Evolutionary conservation across 1,284 basidiomycete genomes (phyloP), one percentile per base, ranked within the genome.

Genomic region (Limonomyces culmigenus): DNA sequence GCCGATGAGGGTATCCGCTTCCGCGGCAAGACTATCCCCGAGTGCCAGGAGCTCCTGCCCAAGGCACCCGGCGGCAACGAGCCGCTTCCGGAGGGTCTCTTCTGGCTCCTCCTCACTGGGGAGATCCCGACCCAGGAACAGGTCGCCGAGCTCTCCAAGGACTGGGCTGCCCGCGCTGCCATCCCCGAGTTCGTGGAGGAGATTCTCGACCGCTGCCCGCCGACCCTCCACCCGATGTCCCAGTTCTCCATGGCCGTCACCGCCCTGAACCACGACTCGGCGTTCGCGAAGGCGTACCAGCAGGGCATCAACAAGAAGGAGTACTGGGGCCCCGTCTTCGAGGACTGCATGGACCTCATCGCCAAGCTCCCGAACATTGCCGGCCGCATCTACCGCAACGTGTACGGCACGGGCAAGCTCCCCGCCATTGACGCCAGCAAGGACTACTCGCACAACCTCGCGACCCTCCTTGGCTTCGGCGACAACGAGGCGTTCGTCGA

Each of bases 291-390:
- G 59, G 89, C 88, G 10, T 97, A 97, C 65, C 76, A 81, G 43
- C 67, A 85, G 49, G 93, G 93, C 47, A 72, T 93, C 50, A 76
- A 78, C 55, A 98, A 98, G 71, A 81, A 79, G 58, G 92, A 97
- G 40, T 97, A 97, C 71, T 98, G 93, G 93, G 76, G 81, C 48
- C 80, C 88, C 41, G 83, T 80, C 38, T 93, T 92, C 45, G 93
- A 98, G 55, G 93, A 98, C 63, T 76, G 83, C 38, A 92, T 97
- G 84, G 91, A 96, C 65, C 69, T 96, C 44, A 95, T 97, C 51
- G 93, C 93, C 54, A 97, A 97, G 63, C 74, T 97, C 37, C 93
- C 92, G 43, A 88, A 84, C 59, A 91, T 98, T 47, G 93, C 93
- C 39, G 91, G 91, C 43, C 85, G 93, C 48, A 95, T 96, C 57